Evolutionary conservation across 441 rosid genomes (phyloP), one percentile per base, ranked within the genome.

Genomic region (Gossypium lobatum): DNA sequence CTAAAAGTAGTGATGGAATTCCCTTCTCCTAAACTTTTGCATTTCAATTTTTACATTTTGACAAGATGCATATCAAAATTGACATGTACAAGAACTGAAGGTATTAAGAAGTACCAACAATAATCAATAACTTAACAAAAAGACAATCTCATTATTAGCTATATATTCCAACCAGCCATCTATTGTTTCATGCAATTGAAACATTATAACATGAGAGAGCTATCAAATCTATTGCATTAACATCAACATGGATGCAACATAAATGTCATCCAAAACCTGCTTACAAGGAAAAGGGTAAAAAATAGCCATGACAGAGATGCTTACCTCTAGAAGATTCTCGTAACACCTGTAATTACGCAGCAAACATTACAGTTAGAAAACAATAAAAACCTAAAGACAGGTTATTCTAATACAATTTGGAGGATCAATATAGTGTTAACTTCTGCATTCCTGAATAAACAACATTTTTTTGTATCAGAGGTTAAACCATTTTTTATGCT

Each of bases 311-410:
- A 48, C 14, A 14, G 45, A 70, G 79, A 71, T 6, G 66, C 87
- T 82, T 84, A 95, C 99, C 91, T 82, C 82, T 85, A 76, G 80
- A 85, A 74, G 98, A 83, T 87, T 95, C 97, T 73, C 97, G 90
- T 64, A 89, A 71, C 71, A 86, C 88, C 97, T 92, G 88, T 42
- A 77, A 71, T 79, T 6, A 70, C n/a, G 55, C 76, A 72, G 58
- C 75, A 78, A 8, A 66, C 75, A 76, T 76, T 72, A 77, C 39
- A 18, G 45, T 46, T 45, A 50, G 37, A 21, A 37, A 72, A 58
- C 16, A 31, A 79, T 45, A 57, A 58, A 34, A 72, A 70, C 62
- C 17, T 31, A 69, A 2, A 74, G 4, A 61, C 13, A 72, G 13
- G 46, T 39, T 34, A 66, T 62, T 25, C 26, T 23, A 18, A 42